Evolutionary conservation across 768 basidiomycete species (phyloP).

Genomic region (Strobilomyces confusus): DNA sequence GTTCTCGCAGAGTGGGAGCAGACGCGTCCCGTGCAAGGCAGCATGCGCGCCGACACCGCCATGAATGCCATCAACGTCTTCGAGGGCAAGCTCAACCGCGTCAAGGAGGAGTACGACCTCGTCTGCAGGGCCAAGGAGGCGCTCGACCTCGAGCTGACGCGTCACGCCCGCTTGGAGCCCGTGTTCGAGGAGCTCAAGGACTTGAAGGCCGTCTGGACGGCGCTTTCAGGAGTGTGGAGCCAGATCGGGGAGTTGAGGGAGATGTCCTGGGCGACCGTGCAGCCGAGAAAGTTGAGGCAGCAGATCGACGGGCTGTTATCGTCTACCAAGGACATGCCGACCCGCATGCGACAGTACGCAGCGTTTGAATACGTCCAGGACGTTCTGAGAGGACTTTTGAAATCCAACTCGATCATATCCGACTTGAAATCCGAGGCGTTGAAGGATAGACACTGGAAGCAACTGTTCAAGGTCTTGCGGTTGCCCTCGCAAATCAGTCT

Average conservation of each 20-base stretch:
- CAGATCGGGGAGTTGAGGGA: slow-evolving; percentile 89
- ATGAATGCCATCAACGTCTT: slow-evolving; percentile 96
- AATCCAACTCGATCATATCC: slow-evolving; percentile 84
- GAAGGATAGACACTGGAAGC: slow-evolving; percentile 98
- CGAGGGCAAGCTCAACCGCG: slow-evolving; percentile 82
- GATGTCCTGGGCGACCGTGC: slow-evolving; percentile 85
- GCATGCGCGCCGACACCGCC: slow-evolving; percentile 92
- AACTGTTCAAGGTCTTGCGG: slow-evolving; percentile 85
- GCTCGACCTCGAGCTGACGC: slow-evolving; percentile 84
- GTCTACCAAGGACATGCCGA: slow-evolving; percentile 99
- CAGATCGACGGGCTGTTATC: slow-evolving; percentile 86
- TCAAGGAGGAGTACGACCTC: slow-evolving; percentile 93
- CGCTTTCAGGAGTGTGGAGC: slow-evolving; percentile 94
- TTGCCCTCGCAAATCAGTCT: slow-evolving; percentile 73
- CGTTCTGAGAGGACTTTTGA: slow-evolving; percentile 75
- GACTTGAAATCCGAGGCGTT: slow-evolving; percentile 97
- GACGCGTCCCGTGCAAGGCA: slow-evolving; percentile 94
- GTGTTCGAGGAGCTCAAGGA: slow-evolving; percentile 94
- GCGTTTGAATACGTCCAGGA: slow-evolving; percentile 99
- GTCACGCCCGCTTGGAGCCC: slow-evolving; percentile 88
- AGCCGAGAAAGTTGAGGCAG: slow-evolving; percentile 91
- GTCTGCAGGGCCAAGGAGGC: slow-evolving; percentile 97
- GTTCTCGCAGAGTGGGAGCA: slow-evolving; percentile 92
- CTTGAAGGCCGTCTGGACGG: slow-evolving; percentile 98
- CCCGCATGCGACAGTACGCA: slow-evolving; percentile 97